Base-by-base conservation (phyloP, 495 filamentous ascomycete genomes). In the Achaetomiella virescens region DNA sequence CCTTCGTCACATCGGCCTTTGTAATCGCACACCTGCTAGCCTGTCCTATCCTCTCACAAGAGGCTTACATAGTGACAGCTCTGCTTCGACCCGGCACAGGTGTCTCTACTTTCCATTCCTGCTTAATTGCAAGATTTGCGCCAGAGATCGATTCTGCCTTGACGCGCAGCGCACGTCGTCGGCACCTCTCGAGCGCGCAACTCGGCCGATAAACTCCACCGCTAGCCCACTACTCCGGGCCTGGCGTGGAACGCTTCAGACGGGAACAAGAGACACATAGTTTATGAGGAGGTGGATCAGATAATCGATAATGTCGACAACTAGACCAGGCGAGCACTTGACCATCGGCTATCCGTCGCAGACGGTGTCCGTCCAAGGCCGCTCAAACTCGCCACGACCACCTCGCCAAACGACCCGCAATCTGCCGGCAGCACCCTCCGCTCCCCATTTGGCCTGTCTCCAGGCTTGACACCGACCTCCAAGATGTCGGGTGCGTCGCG, bases 281-380 rank as follows among this genome's bases (percentile, higher is more conserved):
- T 58, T 61, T 68, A 77, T 75, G 70, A 75, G 70, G 69, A 68
- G 68, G 69, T 64, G 70, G 65, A 59, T 53, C 70, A 72, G 57
- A 76, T 88, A 88, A 88, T 87, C 74, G 78, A 88, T 93, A 89
- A 97, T 97, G 93, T 86, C 89, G 76, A 90, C 87, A 71, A 82
- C 85, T 87, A 82, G 89, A 85, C 81, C 89, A 78, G 80, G 61
- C 64, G 67, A 89, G 78, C 77, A 84, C 76, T 81, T 81, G 79
- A 85, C 70, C 74, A 82, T 83, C 78, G 87, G 81, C 71, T 87
- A 82, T 68, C 78, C 81, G 54, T 80, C 82, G 70, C 84, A 81
- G 56, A 71, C 78, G 47, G 70, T 75, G 62, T 70, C 75, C 35
- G 72, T 72, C 59, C 86, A 90, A 66, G 75, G 86, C 52, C 84